Evolutionary conservation across 2,329 filamentous ascomycete species (phyloP).

Genomic region (Verticillium dahliae): DNA sequence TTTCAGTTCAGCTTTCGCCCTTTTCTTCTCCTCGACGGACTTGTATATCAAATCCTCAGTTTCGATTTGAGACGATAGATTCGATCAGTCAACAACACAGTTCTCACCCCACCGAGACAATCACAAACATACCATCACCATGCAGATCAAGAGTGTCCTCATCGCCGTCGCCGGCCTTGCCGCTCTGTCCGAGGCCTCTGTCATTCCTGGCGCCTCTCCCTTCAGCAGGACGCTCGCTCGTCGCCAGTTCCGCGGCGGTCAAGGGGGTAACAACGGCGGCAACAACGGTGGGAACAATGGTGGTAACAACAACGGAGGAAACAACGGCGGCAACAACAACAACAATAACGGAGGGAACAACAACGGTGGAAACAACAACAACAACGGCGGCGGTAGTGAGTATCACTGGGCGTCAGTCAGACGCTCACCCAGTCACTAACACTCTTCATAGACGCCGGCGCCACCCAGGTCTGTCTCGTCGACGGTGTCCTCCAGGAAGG

Average conservation of each 20-base stretch:
- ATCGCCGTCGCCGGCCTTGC: conserved; percentile 40
- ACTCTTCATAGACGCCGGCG: conserved; percentile 6
- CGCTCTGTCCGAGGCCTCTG: conserved; percentile 36
- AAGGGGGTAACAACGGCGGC: conserved; percentile 6
- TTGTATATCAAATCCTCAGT: conserved; percentile 8
- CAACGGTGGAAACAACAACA: conserved; percentile 14
- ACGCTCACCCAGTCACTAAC: conserved; percentile 4
- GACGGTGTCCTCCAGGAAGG: conserved; percentile 40
- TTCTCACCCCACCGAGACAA: neutral
- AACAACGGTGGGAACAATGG: conserved; percentile 13
- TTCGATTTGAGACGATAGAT: conserved; percentile 2
- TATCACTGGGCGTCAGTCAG: conserved; percentile 8
- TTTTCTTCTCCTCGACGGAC: neutral
- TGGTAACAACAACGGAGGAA: conserved; percentile 16
- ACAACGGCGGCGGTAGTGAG: conserved; percentile 16
- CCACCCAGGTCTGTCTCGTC: conserved; percentile 28
- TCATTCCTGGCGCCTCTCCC: conserved; percentile 29
- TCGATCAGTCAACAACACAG: neutral
- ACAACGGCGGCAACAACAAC: conserved; percentile 7
- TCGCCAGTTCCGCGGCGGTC: conserved; percentile 28
- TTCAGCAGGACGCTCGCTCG: conserved; percentile 28
- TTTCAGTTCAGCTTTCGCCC: conserved; percentile 14
- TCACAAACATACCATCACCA: conserved; percentile 23
- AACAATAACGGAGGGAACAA: conserved; percentile 11
- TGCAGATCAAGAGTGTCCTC: conserved; percentile 46